phyloP scores from a whole-genome alignment of 306 rosid genomes.

The Hippophae gyantsensis region DNA sequence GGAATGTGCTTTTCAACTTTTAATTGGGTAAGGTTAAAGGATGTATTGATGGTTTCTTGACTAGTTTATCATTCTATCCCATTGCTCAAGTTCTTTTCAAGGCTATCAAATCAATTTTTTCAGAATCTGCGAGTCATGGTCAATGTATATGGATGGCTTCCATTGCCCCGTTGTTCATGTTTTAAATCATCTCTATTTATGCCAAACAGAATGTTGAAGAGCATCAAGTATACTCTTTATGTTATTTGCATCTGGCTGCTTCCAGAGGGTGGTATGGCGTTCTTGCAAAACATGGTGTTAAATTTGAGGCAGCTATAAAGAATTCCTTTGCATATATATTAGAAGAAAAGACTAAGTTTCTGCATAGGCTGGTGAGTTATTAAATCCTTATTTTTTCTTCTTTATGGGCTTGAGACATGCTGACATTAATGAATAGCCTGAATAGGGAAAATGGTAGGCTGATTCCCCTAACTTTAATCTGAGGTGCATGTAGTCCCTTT shows the following conservation, averaged over 20 bases:
- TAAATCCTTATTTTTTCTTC: slow-evolving; percentile 8
- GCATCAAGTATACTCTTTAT: slow-evolving; percentile 57
- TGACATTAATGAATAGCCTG: too few relatives aligned
- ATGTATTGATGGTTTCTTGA: slow-evolving; percentile 3
- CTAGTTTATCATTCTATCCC: background rate
- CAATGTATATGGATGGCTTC: slow-evolving; percentile 2
- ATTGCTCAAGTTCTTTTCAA: background rate
- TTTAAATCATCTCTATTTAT: background rate
- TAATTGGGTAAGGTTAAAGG: slow-evolving; percentile 56
- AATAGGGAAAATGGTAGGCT: slow-evolving; percentile 13
- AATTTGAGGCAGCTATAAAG: slow-evolving; percentile 41
- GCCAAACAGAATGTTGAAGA: slow-evolving; percentile 66
- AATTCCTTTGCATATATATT: slow-evolving; percentile 28
- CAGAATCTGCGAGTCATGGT: background rate
- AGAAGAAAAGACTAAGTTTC: slow-evolving; percentile 24
- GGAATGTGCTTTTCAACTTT: slow-evolving; percentile 85
- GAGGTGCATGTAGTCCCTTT: too few relatives aligned
- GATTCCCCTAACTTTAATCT: too few relatives aligned
- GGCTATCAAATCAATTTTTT: background rate
- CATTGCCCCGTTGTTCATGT: background rate
- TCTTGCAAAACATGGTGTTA: slow-evolving; percentile 38
- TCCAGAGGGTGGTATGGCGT: slow-evolving; percentile 70
- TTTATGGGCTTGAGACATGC: too few relatives aligned
- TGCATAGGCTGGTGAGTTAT: slow-evolving; percentile 48
- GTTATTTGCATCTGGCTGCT: slow-evolving; percentile 66